A percentile compares a stretch with the other conserved stretches of the same genome.
Conservation (phyloP, 495 filamentous ascomycete species). For the Trichoderma gamsii region DNA sequence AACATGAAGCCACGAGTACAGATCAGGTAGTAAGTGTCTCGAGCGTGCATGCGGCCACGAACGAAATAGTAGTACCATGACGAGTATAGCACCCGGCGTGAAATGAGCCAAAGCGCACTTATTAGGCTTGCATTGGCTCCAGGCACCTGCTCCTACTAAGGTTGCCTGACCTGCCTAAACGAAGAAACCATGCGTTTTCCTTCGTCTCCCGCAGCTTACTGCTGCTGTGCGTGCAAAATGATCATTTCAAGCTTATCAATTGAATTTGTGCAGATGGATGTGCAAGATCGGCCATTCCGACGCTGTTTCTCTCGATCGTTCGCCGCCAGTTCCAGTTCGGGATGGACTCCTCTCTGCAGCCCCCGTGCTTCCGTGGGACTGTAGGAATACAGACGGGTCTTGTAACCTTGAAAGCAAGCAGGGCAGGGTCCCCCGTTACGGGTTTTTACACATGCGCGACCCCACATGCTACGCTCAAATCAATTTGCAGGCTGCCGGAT, state of each 20-base stretch:
- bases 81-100: too few species aligned
- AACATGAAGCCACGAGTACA: too few species aligned
- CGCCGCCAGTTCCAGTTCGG: background rate
- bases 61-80: too few species aligned
- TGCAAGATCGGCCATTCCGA: slow-evolving; percentile 5
- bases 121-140: too few species aligned
- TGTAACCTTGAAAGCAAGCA: too few species aligned
- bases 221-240: background rate
- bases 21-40: too few species aligned
- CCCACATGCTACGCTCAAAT: slow-evolving; percentile 5
- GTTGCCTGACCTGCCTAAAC: too few species aligned
- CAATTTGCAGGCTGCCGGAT: slow-evolving; percentile 5
- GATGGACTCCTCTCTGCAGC: background rate
- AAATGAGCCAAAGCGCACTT: too few species aligned
- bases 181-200: background rate
- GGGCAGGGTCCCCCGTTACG: background rate
- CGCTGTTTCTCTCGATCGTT: background rate
- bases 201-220: background rate
- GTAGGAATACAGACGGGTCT: background rate
- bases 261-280: background rate
- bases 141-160: too few species aligned
- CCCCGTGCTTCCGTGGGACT: background rate
- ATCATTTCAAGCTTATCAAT: background rate
- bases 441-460: slow-evolving; percentile 4
- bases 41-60: too few species aligned